A percentile compares a stretch with the other conserved stretches of the same genome.
Evolutionary conservation across 768 basidiomycete species (phyloP).

Genomic region (Coprinopsis sp.): DNA sequence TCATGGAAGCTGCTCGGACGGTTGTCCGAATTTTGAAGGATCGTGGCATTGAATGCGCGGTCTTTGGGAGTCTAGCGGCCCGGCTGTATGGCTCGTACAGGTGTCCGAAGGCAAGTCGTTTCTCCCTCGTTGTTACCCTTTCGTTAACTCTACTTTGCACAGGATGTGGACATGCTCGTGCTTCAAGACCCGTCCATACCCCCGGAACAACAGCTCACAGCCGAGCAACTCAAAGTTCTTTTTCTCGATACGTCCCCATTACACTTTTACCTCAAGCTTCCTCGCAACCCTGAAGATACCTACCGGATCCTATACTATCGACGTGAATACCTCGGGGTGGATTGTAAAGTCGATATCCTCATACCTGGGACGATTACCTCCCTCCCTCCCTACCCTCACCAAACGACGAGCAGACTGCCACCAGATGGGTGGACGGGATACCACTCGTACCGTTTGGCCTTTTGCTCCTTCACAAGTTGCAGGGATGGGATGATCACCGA

Average conservation of each 20-base stretch:
- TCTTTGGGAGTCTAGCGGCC: conserved; percentile 14
- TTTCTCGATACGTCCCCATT: conserved; percentile 26
- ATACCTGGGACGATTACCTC: conserved; percentile 38
- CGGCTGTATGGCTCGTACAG: conserved; percentile 12
- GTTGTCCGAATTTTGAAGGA: too few species aligned
- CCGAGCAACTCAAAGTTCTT: conserved; percentile 29
- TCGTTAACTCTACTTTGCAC: neutral
- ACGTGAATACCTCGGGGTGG: conserved; percentile 19
- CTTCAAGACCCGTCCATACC: conserved; percentile 11
- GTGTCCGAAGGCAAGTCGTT: conserved; percentile 14
- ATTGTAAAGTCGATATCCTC: conserved; percentile 42
- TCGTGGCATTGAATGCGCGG: too few species aligned
- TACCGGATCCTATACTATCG: conserved; percentile 40
- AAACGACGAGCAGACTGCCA: too few species aligned
- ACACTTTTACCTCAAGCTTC: conserved; percentile 33
- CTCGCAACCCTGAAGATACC: conserved; percentile 31
- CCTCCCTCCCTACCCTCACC: conserved; percentile 28
- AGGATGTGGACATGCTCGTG: conserved; percentile 33
- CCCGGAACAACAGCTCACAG: conserved; percentile 15
- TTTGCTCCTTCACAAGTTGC: conserved; percentile 35
- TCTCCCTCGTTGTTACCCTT: neutral
- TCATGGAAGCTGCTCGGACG: too few species aligned
- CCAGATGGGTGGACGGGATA: conserved; percentile 14
- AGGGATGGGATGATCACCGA: conserved; percentile 38
- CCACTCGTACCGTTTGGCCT: conserved; percentile 32